Conservation (phyloP, 306 rosid species). For the Pyrus bretschneideri region DNA sequence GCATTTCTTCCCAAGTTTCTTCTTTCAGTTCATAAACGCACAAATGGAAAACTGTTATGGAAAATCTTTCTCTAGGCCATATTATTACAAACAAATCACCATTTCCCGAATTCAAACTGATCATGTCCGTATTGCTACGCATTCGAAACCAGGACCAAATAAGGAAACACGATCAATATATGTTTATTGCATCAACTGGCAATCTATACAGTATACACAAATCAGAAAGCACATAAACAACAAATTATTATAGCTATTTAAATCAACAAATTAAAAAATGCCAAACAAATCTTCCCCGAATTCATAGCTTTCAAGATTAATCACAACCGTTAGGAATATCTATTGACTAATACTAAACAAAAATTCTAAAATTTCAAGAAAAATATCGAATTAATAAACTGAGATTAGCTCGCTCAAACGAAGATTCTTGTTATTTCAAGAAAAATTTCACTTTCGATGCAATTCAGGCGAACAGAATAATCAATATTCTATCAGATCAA, state of each 20-base stretch:
- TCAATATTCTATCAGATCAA: not conserved
- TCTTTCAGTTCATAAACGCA: not conserved
- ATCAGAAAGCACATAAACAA: not conserved
- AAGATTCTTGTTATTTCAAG: not conserved
- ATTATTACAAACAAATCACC: not conserved
- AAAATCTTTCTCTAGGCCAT: not conserved
- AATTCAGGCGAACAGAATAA: not conserved
- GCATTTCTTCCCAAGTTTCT: not conserved
- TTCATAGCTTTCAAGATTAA: no score
- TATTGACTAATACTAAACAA: no score
- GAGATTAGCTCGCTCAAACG: not conserved
- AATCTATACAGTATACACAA: not conserved
- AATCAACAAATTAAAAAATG: not conserved
- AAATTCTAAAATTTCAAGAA: not conserved
- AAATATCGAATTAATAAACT: not conserved
- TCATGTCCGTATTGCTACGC: not conserved
- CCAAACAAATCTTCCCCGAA: not conserved
- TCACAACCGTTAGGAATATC: no score
- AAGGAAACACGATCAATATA: not conserved
- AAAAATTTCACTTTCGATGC: not conserved
- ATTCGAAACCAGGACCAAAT: not conserved
- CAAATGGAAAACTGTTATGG: not conserved
- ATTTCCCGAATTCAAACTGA: not conserved
- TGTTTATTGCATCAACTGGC: not conserved
- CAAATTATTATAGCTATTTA: not conserved